Conservation (phyloP, 305 asterid species). For the Withania somnifera region DNA sequence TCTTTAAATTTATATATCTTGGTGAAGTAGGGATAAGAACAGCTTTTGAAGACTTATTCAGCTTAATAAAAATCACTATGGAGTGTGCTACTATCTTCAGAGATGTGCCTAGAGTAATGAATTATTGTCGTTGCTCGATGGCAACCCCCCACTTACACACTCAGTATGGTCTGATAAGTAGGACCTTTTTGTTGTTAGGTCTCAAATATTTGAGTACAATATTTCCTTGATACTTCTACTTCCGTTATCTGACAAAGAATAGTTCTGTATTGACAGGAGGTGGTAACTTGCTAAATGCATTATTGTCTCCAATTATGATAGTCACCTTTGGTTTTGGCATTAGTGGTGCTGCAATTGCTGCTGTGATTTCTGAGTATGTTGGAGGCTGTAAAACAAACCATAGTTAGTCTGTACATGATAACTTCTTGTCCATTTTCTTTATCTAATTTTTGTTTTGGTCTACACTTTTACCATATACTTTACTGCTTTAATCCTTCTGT, state of each 20-base stretch:
- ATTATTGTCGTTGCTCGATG: not conserved
- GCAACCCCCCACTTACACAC: not conserved
- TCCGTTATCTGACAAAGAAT: not conserved
- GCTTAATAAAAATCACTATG: no score
- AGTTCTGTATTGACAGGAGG: constrained; percentile 42
- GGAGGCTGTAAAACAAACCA: constrained; percentile 55
- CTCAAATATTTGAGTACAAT: not conserved
- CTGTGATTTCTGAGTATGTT: constrained; percentile 95
- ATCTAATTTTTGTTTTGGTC: constrained; percentile 8
- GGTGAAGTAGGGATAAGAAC: not conserved
- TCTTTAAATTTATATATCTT: not conserved
- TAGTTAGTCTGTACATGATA: constrained; percentile 15
- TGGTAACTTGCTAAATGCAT: constrained; percentile 72
- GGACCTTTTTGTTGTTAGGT: not conserved
- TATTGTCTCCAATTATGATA: constrained; percentile 65
- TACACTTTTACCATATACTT: constrained; percentile 50
- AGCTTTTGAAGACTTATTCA: not conserved
- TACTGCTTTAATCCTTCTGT: constrained; percentile 64
- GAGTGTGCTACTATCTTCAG: not conserved
- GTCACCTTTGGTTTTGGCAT: constrained; percentile 61
- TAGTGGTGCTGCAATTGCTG: constrained; percentile 86
- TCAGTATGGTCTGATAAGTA: not conserved
- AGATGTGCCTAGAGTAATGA: not conserved
- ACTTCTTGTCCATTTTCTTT: not conserved
- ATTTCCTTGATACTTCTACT: not conserved